Base-by-base conservation (phyloP, 352 stramenopile species). In the Globisporangium camurandrum region DNA sequence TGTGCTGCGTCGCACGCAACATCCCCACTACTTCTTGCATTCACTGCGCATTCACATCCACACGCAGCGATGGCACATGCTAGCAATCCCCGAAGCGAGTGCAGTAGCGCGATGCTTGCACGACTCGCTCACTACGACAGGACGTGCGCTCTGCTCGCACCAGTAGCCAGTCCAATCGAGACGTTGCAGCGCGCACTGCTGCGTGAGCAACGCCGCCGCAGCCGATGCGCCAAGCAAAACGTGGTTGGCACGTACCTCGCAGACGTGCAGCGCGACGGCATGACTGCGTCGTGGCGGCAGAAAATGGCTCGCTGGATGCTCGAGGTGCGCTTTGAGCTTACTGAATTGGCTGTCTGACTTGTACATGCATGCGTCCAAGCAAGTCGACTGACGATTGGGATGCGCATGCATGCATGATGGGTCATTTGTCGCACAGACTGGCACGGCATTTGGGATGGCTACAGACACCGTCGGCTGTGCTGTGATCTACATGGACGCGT, bases 221-320 rank as follows among this genome's bases (percentile, higher is more conserved):
- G 6, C 14, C 36, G 36, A 5, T 33, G 31, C 14, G 9, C n/a
- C 40, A 56, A 43, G n/a, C 36, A 5, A 19, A 33, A 42, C 34
- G 40, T 30, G 33, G 41, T 30, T 24, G 27, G 36, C 17, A 22
- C 33, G 33, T 79, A 73, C 44, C 44, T 79, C 17, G 23, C 46
- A 17, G 49, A 51, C 14, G 56, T 76, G 38, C 69, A 79, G 43
- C 45, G 38, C 22, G 51, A 74, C 28, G 69, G 69, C 50, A 79
- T 79, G 69, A 51, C 62, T 2, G 66, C 65, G 11, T 38, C 46
- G 33, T 79, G 69, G 69, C 56, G 66, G 5, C 54, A 57, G n/a
- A 74, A 74, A 38, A 76, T 79, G 39, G 61, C 43, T 39, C 63
- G 57, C 24, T 79, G 69, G 69, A 79, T 79, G 69, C 63, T 79